phyloP scores from a whole-genome alignment of 1,284 basidiomycete species.

The Cutaneotrichosporon cutaneum region DNA sequence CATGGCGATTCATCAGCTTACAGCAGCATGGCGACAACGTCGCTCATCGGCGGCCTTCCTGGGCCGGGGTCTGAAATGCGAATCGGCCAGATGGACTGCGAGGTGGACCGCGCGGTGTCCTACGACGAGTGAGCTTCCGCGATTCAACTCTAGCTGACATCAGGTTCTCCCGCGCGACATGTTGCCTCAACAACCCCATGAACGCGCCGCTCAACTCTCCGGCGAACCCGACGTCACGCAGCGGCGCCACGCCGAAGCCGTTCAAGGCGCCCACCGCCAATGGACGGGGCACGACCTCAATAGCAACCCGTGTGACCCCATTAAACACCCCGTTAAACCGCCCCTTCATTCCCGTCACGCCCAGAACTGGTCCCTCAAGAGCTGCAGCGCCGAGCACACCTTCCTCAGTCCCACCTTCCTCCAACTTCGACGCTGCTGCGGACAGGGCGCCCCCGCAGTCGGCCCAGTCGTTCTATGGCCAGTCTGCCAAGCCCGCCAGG shows the following conservation, averaged over 20 bases:
- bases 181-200: constrained; percentile 34
- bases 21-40: constrained; percentile 35
- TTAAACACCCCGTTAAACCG: background rate
- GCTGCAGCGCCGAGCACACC: background rate
- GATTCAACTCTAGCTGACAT: constrained; percentile 11
- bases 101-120: constrained; percentile 36
- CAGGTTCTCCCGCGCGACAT: constrained; percentile 35
- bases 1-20: background rate
- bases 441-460: background rate
- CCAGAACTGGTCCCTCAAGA: background rate
- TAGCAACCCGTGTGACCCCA: background rate
- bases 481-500: constrained; percentile 26
- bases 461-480: constrained; percentile 35
- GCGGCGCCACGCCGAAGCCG: constrained; percentile 28
- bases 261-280: constrained; percentile 33
- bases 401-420: background rate
- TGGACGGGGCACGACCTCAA: background rate
- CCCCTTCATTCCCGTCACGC: background rate
- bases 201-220: constrained; percentile 6
- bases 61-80: constrained; percentile 54
- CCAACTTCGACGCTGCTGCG: background rate
- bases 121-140: constrained; percentile 34
- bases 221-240: background rate
- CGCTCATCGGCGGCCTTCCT: constrained; percentile 31
- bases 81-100: constrained; percentile 67